These are phyloP conservation scores for Penstemon eatonii DNA, from an alignment of 257 asterid genomes.

Conservation along the genomic window DNA sequence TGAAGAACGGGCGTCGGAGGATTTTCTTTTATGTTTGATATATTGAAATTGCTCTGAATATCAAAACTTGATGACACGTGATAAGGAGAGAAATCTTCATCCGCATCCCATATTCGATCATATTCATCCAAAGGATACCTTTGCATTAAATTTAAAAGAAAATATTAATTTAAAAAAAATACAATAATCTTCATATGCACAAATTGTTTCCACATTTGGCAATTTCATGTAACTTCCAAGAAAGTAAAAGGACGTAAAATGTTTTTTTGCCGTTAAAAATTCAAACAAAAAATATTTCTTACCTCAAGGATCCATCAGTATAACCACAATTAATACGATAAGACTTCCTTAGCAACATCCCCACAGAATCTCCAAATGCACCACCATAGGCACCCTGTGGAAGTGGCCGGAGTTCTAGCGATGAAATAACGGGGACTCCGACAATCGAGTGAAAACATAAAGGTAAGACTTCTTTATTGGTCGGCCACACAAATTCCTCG, in stretches of 20 bases:
- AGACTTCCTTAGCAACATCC: constrained; percentile 60
- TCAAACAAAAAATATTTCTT: not conserved
- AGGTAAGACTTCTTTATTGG: constrained; percentile 50
- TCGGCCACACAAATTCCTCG: constrained; percentile 74
- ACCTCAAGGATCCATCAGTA: constrained; percentile 74
- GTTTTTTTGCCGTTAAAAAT: not conserved
- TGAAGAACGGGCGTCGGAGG: constrained; percentile 81
- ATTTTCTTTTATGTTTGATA: constrained; percentile 61
- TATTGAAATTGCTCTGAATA: constrained; percentile 49
- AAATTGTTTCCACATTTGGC: too few relatives aligned
- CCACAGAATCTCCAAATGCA: constrained; percentile 43
- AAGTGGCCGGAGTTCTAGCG: constrained; percentile 77
- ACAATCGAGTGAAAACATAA: constrained; percentile 70
- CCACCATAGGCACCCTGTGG: constrained; percentile 63
- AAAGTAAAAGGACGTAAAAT: not conserved
- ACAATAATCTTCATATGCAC: too few relatives aligned
- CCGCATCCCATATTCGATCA: constrained; percentile 92
- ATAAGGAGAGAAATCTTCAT: constrained; percentile 76
- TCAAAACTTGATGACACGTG: constrained; percentile 81
- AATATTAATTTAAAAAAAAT: not conserved
- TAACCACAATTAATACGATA: constrained; percentile 82
- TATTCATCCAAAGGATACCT: constrained; percentile 89
- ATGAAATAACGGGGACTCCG: constrained; percentile 77
- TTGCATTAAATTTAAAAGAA: constrained; percentile 9
- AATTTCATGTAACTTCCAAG: too few relatives aligned